Base-by-base conservation (phyloP, 1,284 basidiomycete genomes). In the Leccinum angustisporum region DNA sequence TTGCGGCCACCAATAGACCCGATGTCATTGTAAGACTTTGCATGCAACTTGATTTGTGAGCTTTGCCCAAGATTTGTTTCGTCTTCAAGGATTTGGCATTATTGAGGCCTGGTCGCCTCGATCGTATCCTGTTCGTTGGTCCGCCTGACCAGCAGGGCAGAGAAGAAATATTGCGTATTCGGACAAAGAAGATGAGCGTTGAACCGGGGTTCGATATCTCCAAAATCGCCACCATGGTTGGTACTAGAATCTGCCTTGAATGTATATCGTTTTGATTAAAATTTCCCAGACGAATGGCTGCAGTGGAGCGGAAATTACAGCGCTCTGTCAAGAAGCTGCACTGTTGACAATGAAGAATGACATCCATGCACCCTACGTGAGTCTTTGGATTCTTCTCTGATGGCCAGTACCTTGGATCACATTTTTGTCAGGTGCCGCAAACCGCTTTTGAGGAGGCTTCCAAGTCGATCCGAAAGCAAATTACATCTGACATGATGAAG, bases 1-100 rank as follows among this genome's bases (percentile, higher is more conserved):
- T 99, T 4, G 97, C 95, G 1, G 97, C 97, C 0, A 99, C 97
- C 5, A 99, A 99, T 73, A 80, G 96, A 58, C 97, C 97, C 1
- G 95, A 98, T 63, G 86, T 90, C 16, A 90, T 99, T 38, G 95
- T 95, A 65, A 72, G 89, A 76, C 54, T 14, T 55, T 38, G 16
- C 50, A 16, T 30, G 21, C 38, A 43, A 21, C 48, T 4, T 33
- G 9, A 33, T 59, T 8, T 16, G 16, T n/a, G 55, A 25, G 5
- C 9, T 58, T n/a, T 43, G 21, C 50, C 64, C 53, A 67, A 64
- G 0, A 3, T 1, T 50, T 38, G 16, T 5, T 57, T 33, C 38
- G 1, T 11, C 61, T 43, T 31, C 48, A 51, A 97, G 95, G 97
- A 99, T 72, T 85, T 95, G 13, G 97, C 97, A 0, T 76, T 99